Evolutionary conservation across 352 stramenopile species (phyloP), one percentile per base, ranked within the genome.

Genomic region (Globisporangium emineosum): DNA sequence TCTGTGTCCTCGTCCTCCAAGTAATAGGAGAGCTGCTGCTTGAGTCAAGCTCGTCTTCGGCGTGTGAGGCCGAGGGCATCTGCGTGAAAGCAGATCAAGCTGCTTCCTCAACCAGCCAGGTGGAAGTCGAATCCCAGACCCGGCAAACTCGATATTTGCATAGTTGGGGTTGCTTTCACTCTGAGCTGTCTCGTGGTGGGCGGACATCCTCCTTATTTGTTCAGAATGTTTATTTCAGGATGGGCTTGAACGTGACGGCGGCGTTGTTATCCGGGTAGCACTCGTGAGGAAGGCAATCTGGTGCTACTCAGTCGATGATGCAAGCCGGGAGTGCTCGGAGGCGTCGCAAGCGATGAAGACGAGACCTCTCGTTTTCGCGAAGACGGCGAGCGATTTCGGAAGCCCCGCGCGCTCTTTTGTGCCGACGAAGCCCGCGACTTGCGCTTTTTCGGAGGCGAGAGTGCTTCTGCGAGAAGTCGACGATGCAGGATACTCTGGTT

Each of bases 401-500:
- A 15, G 10, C 3, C 15, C 33, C 27, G 21, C 19, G 40, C 56
- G 25, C 58, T 65, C 13, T 51, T 58, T 23, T 57, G 59, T 15
- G 33, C 45, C 6, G 59, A 65, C 4, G 59, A 55, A 2, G 30
- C 19, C 6, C 59, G 29, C n/a, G 33, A 25, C 12, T 57, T 57
- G 37, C 59, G 59, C 59, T 50, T 65, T 37, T 58, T 65, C 17
- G 59, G 45, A 27, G 33, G 42, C 10, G 47, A 37, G 21, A 65
- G 49, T 25, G 59, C 59, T 27, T 65, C 49, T 3, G 33, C 49
- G 32, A 65, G 49, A 40, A 65, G 23, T 13, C 59, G 59, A 33
- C 59, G 59, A 23, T 59, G 59, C 32, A 65, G 49, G 33, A 59
- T 59, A 19, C 60, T 56, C 50, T 43, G 65, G 60, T 68, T 71